phyloP scores from a whole-genome alignment of 1,284 basidiomycete genomes.

The Rhodofomes roseus region DNA sequence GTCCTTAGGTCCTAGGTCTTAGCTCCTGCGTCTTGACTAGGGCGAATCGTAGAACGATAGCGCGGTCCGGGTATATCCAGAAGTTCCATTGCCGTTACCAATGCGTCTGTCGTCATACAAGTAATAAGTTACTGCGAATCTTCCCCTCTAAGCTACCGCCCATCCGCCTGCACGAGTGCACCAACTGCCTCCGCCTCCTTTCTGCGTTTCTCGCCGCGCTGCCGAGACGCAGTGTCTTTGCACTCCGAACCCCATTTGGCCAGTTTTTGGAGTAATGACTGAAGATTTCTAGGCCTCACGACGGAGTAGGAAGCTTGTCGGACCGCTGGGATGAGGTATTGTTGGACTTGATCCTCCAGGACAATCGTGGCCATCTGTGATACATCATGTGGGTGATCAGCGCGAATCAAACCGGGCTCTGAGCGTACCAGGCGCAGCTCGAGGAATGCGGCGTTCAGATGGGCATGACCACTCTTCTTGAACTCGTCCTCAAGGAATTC shows the following conservation, averaged over 20 bases:
- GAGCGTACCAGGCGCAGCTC: constrained; percentile 72
- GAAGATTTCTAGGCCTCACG: constrained; percentile 74
- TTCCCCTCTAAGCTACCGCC: neutral
- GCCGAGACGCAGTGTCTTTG: constrained; percentile 53
- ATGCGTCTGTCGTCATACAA: neutral
- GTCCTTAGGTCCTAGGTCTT: neutral
- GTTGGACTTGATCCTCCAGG: constrained; percentile 69
- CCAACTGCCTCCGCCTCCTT: constrained; percentile 80
- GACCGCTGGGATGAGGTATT: constrained; percentile 74
- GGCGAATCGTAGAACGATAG: neutral
- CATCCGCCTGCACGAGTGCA: constrained; percentile 55
- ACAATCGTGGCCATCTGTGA: constrained; percentile 75
- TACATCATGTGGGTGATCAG: constrained; percentile 7
- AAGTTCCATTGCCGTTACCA: constrained; percentile 19
- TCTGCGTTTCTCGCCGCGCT: constrained; percentile 66
- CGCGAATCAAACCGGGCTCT: constrained; percentile 4
- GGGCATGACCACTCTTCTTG: constrained; percentile 64
- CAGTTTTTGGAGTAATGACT: constrained; percentile 78
- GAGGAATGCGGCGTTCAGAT: constrained; percentile 72
- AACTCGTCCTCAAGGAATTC: constrained; percentile 85
- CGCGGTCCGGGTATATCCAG: constrained; percentile 2
- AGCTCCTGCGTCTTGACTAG: neutral
- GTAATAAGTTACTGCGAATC: neutral
- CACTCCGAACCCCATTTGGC: constrained; percentile 62
- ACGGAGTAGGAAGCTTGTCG: constrained; percentile 71